These are phyloP conservation scores for Sporothrix mexicana DNA, from an alignment of 2,329 filamentous ascomycete species.

Conservation along the genomic window DNA sequence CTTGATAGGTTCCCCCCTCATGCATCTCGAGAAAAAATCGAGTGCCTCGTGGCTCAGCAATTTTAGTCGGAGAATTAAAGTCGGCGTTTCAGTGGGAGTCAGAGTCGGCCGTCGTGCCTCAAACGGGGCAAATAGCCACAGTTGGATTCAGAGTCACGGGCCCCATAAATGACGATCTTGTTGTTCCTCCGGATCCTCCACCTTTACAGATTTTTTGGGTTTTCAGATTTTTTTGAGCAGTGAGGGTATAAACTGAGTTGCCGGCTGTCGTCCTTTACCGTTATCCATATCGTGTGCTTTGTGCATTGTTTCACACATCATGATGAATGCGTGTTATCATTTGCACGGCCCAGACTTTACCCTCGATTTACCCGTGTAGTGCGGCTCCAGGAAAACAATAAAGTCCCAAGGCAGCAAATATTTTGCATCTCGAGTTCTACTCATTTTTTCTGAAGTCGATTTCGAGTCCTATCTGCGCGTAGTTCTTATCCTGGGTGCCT, in stretches of 20 bases:
- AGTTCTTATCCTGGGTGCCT: neutral
- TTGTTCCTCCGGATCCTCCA: neutral
- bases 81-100: slow-evolving; percentile 16
- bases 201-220: no score
- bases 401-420: neutral
- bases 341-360: neutral
- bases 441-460: neutral
- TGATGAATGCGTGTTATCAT: no score
- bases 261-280: no score
- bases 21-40: neutral
- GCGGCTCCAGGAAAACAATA: neutral
- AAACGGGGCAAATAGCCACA: neutral
- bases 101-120: neutral
- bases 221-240: no score
- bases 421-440: neutral
- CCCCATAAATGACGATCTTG: neutral
- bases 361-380: slow-evolving; percentile 1
- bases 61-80: neutral
- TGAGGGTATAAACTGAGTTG: no score
- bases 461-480: neutral
- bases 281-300: neutral
- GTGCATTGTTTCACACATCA: no score
- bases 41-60: neutral
- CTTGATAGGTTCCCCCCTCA: no score
- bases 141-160: neutral